Percentiles rank a stretch among this genome's conserved stretches.
Conservation (phyloP, 345 rosid species). For the Brassica incana region DNA sequence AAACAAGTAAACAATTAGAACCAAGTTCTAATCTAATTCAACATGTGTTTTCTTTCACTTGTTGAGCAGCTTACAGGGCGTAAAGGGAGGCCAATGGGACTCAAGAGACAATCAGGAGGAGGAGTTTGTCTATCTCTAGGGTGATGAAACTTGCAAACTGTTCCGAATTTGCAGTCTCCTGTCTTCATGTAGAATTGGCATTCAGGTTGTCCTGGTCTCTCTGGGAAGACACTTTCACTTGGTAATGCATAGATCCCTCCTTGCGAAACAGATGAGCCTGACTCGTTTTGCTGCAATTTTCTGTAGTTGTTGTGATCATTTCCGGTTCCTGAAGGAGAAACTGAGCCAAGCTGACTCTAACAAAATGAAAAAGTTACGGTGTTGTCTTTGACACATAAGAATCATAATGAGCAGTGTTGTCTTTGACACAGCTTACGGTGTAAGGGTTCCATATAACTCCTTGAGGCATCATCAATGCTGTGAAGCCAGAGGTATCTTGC, state of each 20-base stretch:
- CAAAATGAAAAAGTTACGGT: no score
- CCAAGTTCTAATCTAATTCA: background rate
- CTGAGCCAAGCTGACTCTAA: constrained; percentile 66
- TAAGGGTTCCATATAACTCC: constrained; percentile 92
- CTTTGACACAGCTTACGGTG: constrained; percentile 55
- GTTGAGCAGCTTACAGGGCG: constrained; percentile 68
- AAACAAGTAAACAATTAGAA: background rate
- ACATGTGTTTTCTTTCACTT: background rate
- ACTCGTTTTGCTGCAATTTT: constrained; percentile 60
- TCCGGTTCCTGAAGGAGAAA: constrained; percentile 77
- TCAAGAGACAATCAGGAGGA: constrained; percentile 85
- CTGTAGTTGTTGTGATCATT: constrained; percentile 60
- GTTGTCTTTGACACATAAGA: no score
- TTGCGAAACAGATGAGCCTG: constrained; percentile 62
- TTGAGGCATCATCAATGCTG: constrained; percentile 82
- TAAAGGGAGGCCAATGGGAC: constrained; percentile 89
- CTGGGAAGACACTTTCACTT: constrained; percentile 86
- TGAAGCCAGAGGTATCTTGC: constrained; percentile 87
- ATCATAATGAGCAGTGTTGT: background rate
- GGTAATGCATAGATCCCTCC: constrained; percentile 75
- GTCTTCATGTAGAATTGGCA: constrained; percentile 98
- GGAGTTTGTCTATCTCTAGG: constrained; percentile 94
- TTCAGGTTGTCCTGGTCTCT: constrained; percentile 95
- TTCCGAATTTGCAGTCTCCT: constrained; percentile 97
- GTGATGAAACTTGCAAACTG: constrained; percentile 93